Evolutionary conservation across 805 yeast species (phyloP), one percentile per base, ranked within the genome.

Genomic region (Diddensiella santjacobensis): DNA sequence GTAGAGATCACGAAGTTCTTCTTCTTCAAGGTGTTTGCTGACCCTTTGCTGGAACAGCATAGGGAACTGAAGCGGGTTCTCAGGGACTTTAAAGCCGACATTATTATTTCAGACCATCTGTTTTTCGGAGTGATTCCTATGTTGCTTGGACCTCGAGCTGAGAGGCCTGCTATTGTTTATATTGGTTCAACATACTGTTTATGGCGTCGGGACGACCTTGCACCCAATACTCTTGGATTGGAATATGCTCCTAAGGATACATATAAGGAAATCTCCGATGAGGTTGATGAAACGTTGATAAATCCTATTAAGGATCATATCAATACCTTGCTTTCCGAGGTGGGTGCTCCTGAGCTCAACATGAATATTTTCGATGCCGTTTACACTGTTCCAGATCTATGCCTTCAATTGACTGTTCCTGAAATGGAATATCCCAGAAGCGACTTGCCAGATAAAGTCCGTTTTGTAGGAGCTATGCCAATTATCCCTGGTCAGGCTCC

Each of bases 171-270:
- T 11, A 40, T 40, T 17, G 24, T 40, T 4, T 40, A 11, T 19
- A 17, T 40, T 6, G 44, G 44, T 11, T 20, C 44, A 23, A 40
- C 44, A 11, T 40, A 40, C 19, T 24, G 22, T 11, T 40, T 40
- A 15, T 40, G 44, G 44, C 35, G 44, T 19, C 10, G 44, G 19
- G 44, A 40, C 15, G 44, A 40, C 15, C 20, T 29, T 15, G 44
- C 44, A 20, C 44, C 31, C 17, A 29, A 29, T 11, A 23, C 33
- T 11, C 44, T 40, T 19, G 44, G 44, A 11, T 24, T 40, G 19
- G 31, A 19, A 4, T 29, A 23, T 13, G 44, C 44, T n/a, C 33
- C 44, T 18, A 40, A 40, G 19, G 44, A 29, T 40, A 40, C 44
- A 23, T 40, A 40, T 15, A 18, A 40, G 15, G 31, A 40, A 6